Evolutionary conservation across 768 basidiomycete genomes (phyloP), one percentile per base, ranked within the genome.

Genomic region (Crucibulum laeve): DNA sequence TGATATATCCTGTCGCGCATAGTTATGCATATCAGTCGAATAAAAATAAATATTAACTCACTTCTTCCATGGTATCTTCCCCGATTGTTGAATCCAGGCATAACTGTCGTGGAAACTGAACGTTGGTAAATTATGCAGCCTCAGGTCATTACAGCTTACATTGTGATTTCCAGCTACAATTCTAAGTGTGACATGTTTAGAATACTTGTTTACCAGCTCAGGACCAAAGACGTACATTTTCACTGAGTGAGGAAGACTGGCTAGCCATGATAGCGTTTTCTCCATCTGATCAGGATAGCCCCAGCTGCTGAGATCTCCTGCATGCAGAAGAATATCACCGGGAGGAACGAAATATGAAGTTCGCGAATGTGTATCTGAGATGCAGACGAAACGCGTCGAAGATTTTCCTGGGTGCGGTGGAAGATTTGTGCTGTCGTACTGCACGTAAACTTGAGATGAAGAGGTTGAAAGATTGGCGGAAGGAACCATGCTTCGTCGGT

Each of bases 81-180:
- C 25, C 42, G 28, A 59, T 34, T n/a, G 42, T 48, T 22, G 54
- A 30, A 44, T 59, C 58, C 19, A 62, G 49, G 40, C 56, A 60
- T n/a, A 64, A 41, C 62, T 63, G 23, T 28, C 19, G 4, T 15
- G 33, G 10, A 26, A 46, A 25, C 42, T 23, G 18, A 41, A n/a
- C n/a, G n/a, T n/a, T n/a, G n/a, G n/a, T n/a, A n/a, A n/a, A n/a
- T n/a, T n/a, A n/a, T n/a, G n/a, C n/a, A n/a, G n/a, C n/a, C n/a
- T n/a, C n/a, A n/a, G n/a, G n/a, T n/a, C n/a, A n/a, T n/a, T n/a
- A 40, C 7, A 1, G 47, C 64, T 40, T 50, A 80, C 71, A 52
- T 83, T 82, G 46, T 83, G 82, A 49, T 84, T 83, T 10, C 81
- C 81, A 26, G 74, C 80, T 35, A 83, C 69, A 43, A 84, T 61